Base-by-base conservation (phyloP, 108 stramenopile species). In the Cyclotella choctawhatcheeana region DNA sequence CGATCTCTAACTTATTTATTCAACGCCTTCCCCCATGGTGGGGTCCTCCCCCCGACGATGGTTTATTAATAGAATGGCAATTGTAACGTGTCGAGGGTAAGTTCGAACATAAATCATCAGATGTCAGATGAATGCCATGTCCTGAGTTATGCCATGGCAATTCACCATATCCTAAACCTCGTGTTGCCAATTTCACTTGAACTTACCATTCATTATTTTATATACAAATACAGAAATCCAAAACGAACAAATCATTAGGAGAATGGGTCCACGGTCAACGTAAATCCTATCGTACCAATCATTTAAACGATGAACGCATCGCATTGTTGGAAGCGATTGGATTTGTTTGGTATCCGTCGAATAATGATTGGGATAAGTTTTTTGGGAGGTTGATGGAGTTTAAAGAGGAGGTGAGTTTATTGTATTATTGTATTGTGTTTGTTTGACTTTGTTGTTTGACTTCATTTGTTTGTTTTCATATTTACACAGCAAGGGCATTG, bases 401-500 rank as follows among this genome's bases (percentile, higher is more conserved):
- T n/a, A 50, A 50, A n/a, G 18, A 7, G 17, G 48, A 50, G 48
- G 48, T 50, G 8, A 18, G 48, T 50, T 40, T 6, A 40, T 8
- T 12, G 37, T 12, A 12, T 40, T 12, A 8, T 40, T 40, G 37
- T n/a, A 40, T 40, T 40, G 37, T 6, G 37, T 8, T 40, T 6
- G 37, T 12, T 40, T 40, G 37, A 40, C 12, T 40, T 12, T 40
- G 6, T 8, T 40, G 8, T 40, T 40, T 12, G 6, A 8, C 8
- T 40, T 12, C 37, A 40, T 40, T 40, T 40, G 37, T 40, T n/a
- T n/a, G n/a, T n/a, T n/a, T n/a, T n/a, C n/a, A n/a, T n/a, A 40
- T 40, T 40, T 12, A 40, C n/a, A n/a, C 48, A 50, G 48, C 48
- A 50, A 16, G 48, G 48, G 13, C 48, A 50, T 50, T 40, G 37